phyloP scores from a whole-genome alignment of 768 basidiomycete genomes.

The Calocera viscosa region DNA sequence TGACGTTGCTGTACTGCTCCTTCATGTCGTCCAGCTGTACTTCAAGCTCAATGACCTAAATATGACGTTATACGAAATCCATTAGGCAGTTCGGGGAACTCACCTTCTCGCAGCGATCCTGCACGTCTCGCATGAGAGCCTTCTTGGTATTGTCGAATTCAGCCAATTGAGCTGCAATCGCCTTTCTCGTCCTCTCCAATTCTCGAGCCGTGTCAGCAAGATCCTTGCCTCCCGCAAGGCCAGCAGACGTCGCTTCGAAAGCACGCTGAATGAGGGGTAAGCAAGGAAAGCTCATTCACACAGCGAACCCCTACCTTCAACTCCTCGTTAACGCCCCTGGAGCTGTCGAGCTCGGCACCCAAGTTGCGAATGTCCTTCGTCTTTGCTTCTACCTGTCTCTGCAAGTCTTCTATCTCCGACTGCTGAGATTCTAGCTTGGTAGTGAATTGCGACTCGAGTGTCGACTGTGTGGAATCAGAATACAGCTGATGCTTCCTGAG shows the following conservation, averaged over 20 bases:
- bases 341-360: constrained; percentile 75
- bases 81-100: constrained; percentile 15
- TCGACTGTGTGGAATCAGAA: constrained; percentile 44
- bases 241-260: constrained; percentile 91
- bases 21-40: constrained; percentile 97
- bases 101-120: constrained; percentile 99
- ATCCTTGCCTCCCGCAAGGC: constrained; percentile 93
- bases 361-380: constrained; percentile 71
- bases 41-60: constrained; percentile 92
- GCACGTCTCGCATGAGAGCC: constrained; percentile 94
- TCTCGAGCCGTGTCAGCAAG: constrained; percentile 95
- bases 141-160: constrained; percentile 99
- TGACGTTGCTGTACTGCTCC: constrained; percentile 98
- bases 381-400: constrained; percentile 78
- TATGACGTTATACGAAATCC: constrained; percentile 15
- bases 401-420: constrained; percentile 72
- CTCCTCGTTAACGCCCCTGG: constrained; percentile 95
- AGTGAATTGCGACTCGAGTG: constrained; percentile 86
- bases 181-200: constrained; percentile 89
- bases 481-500: constrained; percentile 11
- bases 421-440: constrained; percentile 83
- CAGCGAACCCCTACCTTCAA: constrained; percentile 59
- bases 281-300: neutral
- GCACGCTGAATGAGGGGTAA: constrained; percentile 51
- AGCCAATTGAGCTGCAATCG: constrained; percentile 92